These are phyloP conservation scores for Ophiostoma sp. DNA, from an alignment of 2,329 filamentous ascomycete species.

Conservation along the genomic window DNA sequence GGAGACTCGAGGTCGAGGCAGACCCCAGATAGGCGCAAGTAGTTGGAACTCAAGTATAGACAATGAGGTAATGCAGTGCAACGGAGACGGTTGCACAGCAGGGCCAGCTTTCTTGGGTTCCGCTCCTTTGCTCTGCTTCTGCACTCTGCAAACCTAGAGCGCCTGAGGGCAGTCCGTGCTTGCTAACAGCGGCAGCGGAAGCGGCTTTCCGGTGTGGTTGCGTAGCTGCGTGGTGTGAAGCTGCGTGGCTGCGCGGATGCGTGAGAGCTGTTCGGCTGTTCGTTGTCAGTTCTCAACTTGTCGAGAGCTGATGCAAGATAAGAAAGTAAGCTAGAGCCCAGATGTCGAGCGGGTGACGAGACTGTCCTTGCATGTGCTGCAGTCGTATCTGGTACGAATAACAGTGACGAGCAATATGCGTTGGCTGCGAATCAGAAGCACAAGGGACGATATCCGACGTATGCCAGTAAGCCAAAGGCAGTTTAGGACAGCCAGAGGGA, in stretches of 20 bases:
- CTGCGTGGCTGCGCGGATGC: background rate
- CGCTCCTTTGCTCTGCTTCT: conserved; percentile 4
- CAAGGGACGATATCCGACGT: conserved; percentile 8
- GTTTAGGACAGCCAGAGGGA: background rate
- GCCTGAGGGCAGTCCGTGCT: background rate
- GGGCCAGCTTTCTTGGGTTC: conserved; percentile 13
- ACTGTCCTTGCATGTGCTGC: background rate
- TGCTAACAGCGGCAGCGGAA: conserved; percentile 8
- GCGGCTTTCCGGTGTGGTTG: conserved; percentile 6
- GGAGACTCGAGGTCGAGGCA: background rate
- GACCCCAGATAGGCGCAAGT: background rate
- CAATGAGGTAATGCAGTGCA: background rate
- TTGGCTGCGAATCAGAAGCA: background rate
- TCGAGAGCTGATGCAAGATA: background rate
- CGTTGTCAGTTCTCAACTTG: background rate
- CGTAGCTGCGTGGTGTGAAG: background rate
- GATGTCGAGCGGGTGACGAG: background rate
- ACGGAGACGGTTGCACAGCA: conserved; percentile 10
- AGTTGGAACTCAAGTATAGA: background rate
- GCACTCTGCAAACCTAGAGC: conserved; percentile 5
- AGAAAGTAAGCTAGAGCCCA: background rate
- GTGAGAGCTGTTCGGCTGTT: background rate
- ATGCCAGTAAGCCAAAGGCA: background rate
- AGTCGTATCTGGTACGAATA: background rate
- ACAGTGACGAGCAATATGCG: no score